Evolutionary conservation across 441 rosid genomes (phyloP), one percentile per base, ranked within the genome.

Genomic region (Eruca vesicaria): DNA sequence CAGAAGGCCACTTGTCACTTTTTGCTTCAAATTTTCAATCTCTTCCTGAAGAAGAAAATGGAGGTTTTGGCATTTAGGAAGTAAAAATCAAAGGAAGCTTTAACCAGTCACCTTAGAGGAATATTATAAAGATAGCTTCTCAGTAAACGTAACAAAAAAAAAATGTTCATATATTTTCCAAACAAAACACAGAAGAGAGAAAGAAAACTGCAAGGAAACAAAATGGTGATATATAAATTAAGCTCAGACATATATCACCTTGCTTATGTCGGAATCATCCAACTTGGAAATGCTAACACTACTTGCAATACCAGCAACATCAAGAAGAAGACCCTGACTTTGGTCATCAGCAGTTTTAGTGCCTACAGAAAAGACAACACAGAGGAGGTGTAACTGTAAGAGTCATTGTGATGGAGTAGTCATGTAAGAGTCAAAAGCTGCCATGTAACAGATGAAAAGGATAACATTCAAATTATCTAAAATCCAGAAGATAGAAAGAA

Each of bases 241-340:
- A 33, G 18, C 14, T 23, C 8, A 71, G 56, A 62, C 23, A 69
- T 38, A 20, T 8, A 38, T 77, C 58, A 78, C 77, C 73, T 78
- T 18, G 52, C 36, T 64, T 33, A 79, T 64, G 75, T 73, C 82
- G 61, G 82, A 74, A 69, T 79, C 82, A 11, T 73, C 78, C 59
- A 79, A 36, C 68, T 29, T 79, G 12, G 78, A 63, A 57, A 74
- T 69, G 72, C 75, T 20, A 59, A 74, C 45, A 23, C 26, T 66
- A 48, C 35, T 63, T 63, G 63, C 21, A 41, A 57, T 56, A 14
- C 78, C 78, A 69, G 78, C 55, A 45, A 69, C 72, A 33, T 58
- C 21, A 7, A 79, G 56, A 74, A 57, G 3, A 63, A 35, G 8
- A 11, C 53, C 72, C 16, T 55, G 63, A n/a, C 12, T 58, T 28